These are phyloP conservation scores for Nectriaceae sp. DNA, from an alignment of 2,329 filamentous ascomycete genomes.

Conservation along the genomic window DNA sequence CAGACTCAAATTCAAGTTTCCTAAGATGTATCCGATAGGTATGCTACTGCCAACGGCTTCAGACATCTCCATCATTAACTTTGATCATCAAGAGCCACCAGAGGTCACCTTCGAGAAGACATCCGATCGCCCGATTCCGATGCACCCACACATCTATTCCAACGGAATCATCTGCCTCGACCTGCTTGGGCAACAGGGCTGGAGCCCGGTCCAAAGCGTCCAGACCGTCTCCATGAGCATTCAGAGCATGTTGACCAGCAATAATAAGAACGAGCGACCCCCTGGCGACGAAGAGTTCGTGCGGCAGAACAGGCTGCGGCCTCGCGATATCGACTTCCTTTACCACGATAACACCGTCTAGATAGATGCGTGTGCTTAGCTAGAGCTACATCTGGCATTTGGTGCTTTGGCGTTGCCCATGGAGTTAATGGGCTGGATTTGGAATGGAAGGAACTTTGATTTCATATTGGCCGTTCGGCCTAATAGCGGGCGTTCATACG, in stretches of 20 bases:
- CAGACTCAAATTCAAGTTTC: slow-evolving; percentile 86
- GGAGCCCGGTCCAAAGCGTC: slow-evolving; percentile 96
- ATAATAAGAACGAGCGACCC: slow-evolving; percentile 86
- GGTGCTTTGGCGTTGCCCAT: not conserved
- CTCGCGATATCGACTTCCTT: slow-evolving; percentile 87
- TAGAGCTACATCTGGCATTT: not conserved
- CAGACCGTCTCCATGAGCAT: slow-evolving; percentile 97
- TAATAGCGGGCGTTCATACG: not conserved
- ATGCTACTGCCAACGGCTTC: slow-evolving; percentile 28
- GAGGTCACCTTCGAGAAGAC: slow-evolving; percentile 85
- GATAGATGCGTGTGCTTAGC: not conserved
- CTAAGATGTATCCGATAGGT: slow-evolving; percentile 87
- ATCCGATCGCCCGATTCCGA: slow-evolving; percentile 72
- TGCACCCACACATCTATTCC: slow-evolving; percentile 97
- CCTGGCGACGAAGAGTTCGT: slow-evolving; percentile 91
- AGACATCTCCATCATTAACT: slow-evolving; percentile 7
- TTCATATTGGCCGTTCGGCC: not conserved
- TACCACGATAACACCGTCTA: slow-evolving; percentile 88
- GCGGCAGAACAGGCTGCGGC: slow-evolving; percentile 72
- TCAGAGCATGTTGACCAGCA: slow-evolving; percentile 97
- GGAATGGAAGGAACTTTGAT: slow-evolving; percentile 1
- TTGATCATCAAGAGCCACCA: slow-evolving; percentile 70
- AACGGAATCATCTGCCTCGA: slow-evolving; percentile 99
- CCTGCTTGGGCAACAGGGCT: slow-evolving; percentile 82
- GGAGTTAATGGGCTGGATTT: not conserved